Percentiles rank a stretch among this genome's conserved stretches.
Conservation (phyloP, 2,329 filamentous ascomycete genomes). For the Corinectria fuckeliana region DNA sequence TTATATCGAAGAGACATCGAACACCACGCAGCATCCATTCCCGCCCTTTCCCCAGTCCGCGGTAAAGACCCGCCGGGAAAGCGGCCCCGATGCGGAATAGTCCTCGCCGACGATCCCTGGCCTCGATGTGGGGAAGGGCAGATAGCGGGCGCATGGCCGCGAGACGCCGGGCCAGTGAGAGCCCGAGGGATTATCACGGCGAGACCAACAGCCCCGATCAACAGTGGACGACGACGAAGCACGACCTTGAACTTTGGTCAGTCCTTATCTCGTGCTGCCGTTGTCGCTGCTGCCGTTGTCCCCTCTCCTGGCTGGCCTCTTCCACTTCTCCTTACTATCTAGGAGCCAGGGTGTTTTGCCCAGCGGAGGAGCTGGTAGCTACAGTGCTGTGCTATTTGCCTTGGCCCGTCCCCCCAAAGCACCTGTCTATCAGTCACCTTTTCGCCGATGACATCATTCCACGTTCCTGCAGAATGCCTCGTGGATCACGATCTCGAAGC, state of each 20-base stretch:
- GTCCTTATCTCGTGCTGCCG: not conserved
- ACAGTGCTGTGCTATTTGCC: not conserved
- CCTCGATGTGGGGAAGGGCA: slow-evolving; percentile 6
- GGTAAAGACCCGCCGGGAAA: slow-evolving; percentile 5
- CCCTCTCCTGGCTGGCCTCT: not conserved
- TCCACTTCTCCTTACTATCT: not conserved
- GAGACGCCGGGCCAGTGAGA: slow-evolving; percentile 4
- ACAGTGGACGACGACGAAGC: not conserved
- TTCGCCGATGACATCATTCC: not conserved
- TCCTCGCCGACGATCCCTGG: not conserved
- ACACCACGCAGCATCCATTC: not conserved
- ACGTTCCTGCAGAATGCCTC: slow-evolving; percentile 4
- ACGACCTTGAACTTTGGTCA: not conserved
- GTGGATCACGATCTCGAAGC: slow-evolving; percentile 10
- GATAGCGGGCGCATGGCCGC: slow-evolving; percentile 6
- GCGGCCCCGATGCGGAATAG: slow-evolving; percentile 14
- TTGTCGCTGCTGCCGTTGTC: not conserved
- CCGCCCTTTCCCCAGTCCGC: not conserved
- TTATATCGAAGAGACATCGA: too few species aligned
- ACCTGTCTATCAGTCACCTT: not conserved
- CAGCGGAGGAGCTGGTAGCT: not conserved
- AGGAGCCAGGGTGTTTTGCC: not conserved
- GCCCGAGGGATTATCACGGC: not conserved
- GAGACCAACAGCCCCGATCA: not conserved
- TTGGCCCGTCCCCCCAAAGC: not conserved